phyloP scores from a whole-genome alignment of 163 green algal species.

The Scenedesmus sp. region DNA sequence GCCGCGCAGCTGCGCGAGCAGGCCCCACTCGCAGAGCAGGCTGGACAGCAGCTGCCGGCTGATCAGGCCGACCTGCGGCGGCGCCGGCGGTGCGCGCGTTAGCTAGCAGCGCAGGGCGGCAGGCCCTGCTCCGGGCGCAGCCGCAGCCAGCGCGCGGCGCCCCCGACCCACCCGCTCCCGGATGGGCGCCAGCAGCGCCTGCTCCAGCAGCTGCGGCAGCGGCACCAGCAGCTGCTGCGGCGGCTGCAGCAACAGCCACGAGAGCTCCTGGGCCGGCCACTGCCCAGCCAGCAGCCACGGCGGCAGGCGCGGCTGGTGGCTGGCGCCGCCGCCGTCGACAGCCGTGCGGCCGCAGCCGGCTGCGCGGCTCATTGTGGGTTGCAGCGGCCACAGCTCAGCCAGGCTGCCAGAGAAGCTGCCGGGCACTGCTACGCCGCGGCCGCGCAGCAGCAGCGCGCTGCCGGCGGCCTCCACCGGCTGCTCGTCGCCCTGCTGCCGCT shows the following conservation, averaged over 20 bases:
- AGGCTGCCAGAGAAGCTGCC: conserved; percentile 6
- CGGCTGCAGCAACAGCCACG: conserved; percentile 31
- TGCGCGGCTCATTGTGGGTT: no score
- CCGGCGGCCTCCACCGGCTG: neutral
- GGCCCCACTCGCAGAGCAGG: conserved; percentile 33
- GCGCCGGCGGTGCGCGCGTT: neutral
- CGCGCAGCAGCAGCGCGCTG: neutral
- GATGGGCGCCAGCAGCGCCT: conserved; percentile 36
- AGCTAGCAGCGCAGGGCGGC: neutral
- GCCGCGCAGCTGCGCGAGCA: conserved; percentile 25
- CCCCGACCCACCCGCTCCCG: conserved; percentile 23
- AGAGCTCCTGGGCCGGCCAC: conserved; percentile 14
- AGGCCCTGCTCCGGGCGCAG: no score
- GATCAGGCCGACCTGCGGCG: conserved; percentile 15
- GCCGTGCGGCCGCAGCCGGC: neutral
- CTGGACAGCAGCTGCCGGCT: conserved; percentile 32
- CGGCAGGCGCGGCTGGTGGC: neutral
- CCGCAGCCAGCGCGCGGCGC: no score
- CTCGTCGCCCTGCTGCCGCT: neutral
- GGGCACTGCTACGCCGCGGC: neutral
- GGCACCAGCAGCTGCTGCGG: conserved; percentile 2
- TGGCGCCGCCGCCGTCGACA: neutral
- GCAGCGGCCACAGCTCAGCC: conserved; percentile 37
- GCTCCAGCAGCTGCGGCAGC: conserved; percentile 27
- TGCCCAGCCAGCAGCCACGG: neutral